phyloP scores from a whole-genome alignment of 2,329 filamentous ascomycete genomes.

The Penicillium sp. region DNA sequence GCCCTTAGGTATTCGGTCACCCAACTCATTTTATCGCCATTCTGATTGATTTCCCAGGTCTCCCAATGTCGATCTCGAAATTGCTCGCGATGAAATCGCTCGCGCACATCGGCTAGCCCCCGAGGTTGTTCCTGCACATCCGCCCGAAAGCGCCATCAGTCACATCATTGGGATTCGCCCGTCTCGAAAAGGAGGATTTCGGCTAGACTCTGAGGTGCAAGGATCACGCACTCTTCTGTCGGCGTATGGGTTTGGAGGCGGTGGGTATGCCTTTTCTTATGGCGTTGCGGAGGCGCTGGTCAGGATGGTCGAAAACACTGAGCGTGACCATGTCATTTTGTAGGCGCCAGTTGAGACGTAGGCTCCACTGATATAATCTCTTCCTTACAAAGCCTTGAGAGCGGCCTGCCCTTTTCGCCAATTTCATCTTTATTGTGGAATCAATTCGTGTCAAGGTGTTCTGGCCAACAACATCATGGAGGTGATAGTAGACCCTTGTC shows the following conservation, averaged over 20 bases:
- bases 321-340: slow-evolving; percentile 34
- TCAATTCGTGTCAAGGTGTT: too few species aligned
- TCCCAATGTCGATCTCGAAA: slow-evolving; percentile 39
- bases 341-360: background rate
- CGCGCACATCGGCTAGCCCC: slow-evolving; percentile 43
- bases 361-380: background rate
- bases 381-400: too few species aligned
- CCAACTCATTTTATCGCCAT: background rate
- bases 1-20: too few species aligned
- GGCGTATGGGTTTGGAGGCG: slow-evolving; percentile 43
- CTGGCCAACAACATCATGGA: too few species aligned
- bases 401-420: too few species aligned
- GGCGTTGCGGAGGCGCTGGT: slow-evolving; percentile 38
- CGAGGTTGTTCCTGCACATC: slow-evolving; percentile 37
- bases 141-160: slow-evolving; percentile 30
- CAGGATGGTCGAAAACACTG: slow-evolving; percentile 39
- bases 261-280: slow-evolving; percentile 43
- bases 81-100: slow-evolving; percentile 42
- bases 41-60: slow-evolving; percentile 27
- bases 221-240: slow-evolving; percentile 33
- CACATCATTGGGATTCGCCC: slow-evolving; percentile 43
- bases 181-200: slow-evolving; percentile 38
- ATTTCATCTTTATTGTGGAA: too few species aligned
- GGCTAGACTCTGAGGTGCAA: slow-evolving; percentile 34
- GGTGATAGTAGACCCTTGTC: too few species aligned